phyloP scores from a whole-genome alignment of 306 rosid genomes.

The Spatholobus suberectus region DNA sequence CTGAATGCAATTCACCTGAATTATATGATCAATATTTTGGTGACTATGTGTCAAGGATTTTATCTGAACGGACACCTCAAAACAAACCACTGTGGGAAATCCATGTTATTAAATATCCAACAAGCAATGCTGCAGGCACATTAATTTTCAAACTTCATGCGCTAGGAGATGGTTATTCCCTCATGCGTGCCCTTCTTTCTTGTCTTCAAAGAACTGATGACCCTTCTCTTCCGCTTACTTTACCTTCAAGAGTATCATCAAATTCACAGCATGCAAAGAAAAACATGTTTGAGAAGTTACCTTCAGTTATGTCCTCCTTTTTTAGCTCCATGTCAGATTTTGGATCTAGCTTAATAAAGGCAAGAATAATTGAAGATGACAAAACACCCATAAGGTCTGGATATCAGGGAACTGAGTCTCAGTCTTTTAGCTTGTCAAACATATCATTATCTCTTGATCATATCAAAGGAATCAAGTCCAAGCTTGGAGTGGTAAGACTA shows the following conservation, averaged over 20 bases:
- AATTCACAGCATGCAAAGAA: background rate
- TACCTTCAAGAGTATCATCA: conserved; percentile 45
- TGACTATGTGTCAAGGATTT: conserved; percentile 49
- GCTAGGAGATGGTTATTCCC: conserved; percentile 69
- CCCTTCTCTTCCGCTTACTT: conserved; percentile 64
- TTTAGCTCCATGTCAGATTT: conserved; percentile 48
- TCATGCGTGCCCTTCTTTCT: conserved; percentile 70
- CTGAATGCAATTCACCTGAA: conserved; percentile 40
- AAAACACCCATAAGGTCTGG: conserved; percentile 63
- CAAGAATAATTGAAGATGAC: conserved; percentile 51
- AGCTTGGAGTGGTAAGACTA: conserved; percentile 66
- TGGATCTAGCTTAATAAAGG: conserved; percentile 47
- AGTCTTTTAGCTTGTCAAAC: conserved; percentile 40
- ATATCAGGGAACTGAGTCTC: conserved; percentile 46
- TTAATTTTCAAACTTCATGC: conserved; percentile 57
- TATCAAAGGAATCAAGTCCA: conserved; percentile 58
- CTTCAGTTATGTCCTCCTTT: conserved; percentile 1
- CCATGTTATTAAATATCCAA: conserved; percentile 62
- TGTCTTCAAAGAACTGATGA: conserved; percentile 57
- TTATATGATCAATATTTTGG: conserved; percentile 44
- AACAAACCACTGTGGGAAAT: conserved; percentile 66
- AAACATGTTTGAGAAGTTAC: background rate
- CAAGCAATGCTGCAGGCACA: conserved; percentile 55
- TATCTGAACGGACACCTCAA: conserved; percentile 32
- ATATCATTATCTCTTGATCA: conserved; percentile 54